Conservation (phyloP, 306 rosid genomes). For the Styphnolobium japonicum region DNA sequence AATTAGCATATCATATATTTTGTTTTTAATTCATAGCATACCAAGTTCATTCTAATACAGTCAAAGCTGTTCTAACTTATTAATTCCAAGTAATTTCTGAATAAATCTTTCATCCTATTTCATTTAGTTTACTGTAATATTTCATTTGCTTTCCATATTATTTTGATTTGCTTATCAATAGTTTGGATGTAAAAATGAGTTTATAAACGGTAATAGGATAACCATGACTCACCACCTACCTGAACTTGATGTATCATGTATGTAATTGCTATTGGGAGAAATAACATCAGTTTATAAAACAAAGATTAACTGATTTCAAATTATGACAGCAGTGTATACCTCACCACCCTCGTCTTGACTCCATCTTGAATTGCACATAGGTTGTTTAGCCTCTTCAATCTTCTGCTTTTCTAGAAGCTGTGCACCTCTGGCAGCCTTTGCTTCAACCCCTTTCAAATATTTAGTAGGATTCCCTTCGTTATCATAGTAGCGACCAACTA, state of each 20-base stretch:
- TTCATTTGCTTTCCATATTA: constrained; percentile 2
- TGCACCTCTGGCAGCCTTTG: constrained; percentile 91
- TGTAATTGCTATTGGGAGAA: not conserved
- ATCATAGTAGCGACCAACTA: constrained; percentile 83
- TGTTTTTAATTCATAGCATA: not conserved
- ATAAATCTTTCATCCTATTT: not conserved
- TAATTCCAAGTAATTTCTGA: not conserved
- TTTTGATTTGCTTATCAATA: not conserved
- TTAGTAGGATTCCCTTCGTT: constrained; percentile 74
- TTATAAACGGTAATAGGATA: not conserved
- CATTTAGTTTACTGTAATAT: not conserved
- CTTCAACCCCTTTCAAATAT: constrained; percentile 89
- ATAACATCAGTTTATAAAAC: not conserved
- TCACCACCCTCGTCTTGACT: constrained; percentile 90
- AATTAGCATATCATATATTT: not conserved
- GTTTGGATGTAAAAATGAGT: not conserved
- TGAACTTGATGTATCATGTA: not conserved
- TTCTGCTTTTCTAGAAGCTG: constrained; percentile 93
- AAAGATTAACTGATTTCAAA: not conserved
- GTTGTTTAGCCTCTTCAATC: constrained; percentile 79
- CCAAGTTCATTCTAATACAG: not conserved
- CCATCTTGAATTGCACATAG: constrained; percentile 90
- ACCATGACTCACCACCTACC: not conserved
- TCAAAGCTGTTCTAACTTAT: not conserved
- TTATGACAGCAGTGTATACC: constrained; percentile 43